phyloP scores from a whole-genome alignment of 2,329 filamentous ascomycete species.

The Massarina eburnea region DNA sequence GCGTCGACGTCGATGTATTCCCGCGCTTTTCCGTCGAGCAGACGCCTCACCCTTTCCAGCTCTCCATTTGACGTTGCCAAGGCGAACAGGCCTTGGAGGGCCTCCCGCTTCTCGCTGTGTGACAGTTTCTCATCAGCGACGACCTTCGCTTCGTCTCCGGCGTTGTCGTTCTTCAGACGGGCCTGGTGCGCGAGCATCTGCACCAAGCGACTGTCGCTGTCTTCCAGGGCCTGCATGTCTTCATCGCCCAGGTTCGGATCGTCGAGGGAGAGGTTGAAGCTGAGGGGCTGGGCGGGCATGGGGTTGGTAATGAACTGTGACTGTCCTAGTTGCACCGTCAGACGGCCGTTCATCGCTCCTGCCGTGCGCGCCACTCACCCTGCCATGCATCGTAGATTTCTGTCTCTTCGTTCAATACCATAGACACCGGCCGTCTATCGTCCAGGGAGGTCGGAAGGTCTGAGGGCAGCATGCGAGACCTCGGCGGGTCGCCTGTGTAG shows the following conservation, averaged over 20 bases:
- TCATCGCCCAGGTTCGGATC: slow-evolving; percentile 74
- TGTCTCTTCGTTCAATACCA: slow-evolving; percentile 73
- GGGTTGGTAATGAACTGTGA: slow-evolving; percentile 92
- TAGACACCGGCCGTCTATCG: slow-evolving; percentile 70
- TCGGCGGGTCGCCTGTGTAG: slow-evolving; percentile 36
- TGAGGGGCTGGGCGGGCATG: slow-evolving; percentile 78
- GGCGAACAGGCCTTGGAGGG: slow-evolving; percentile 83
- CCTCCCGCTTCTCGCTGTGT: slow-evolving; percentile 74
- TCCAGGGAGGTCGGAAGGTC: slow-evolving; percentile 92
- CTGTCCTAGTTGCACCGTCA: slow-evolving; percentile 64
- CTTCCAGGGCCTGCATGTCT: slow-evolving; percentile 58
- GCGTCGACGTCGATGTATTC: slow-evolving; percentile 81
- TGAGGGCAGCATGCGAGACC: slow-evolving; percentile 63
- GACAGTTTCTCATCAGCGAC: slow-evolving; percentile 73
- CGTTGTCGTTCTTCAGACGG: slow-evolving; percentile 72
- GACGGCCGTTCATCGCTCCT: slow-evolving; percentile 9
- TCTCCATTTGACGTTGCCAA: slow-evolving; percentile 98
- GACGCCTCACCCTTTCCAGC: slow-evolving; percentile 73
- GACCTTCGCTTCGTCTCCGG: slow-evolving; percentile 76
- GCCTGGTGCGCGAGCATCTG: slow-evolving; percentile 96
- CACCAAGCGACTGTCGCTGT: slow-evolving; percentile 86
- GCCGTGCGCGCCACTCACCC: slow-evolving; percentile 60
- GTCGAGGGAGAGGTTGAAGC: slow-evolving; percentile 83
- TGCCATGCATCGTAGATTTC: slow-evolving; percentile 99
- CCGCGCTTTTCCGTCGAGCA: slow-evolving; percentile 74